Evolutionary conservation across 768 basidiomycete species (phyloP).

Genomic region (Auricularia sp.): DNA sequence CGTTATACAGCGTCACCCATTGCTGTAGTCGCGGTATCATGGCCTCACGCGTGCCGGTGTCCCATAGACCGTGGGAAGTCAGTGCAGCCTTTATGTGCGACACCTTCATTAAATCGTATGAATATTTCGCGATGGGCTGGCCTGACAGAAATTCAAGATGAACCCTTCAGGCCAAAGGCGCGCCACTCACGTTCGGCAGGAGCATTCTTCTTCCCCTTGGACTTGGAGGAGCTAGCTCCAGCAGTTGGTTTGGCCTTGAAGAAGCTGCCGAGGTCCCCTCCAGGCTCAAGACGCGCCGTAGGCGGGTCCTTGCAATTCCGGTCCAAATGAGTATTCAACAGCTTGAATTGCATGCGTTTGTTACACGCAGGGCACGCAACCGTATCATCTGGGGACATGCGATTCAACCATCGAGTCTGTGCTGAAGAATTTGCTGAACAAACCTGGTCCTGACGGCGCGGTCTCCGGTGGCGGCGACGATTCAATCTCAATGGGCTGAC

Average conservation of each 20-base stretch:
- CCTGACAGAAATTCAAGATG: not conserved
- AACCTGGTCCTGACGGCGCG: not conserved
- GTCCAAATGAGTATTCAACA: slow-evolving; percentile 61
- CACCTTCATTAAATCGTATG: slow-evolving; percentile 57
- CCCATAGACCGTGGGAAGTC: slow-evolving; percentile 37
- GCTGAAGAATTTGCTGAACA: not conserved
- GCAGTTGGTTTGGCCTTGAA: not conserved
- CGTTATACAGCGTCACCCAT: slow-evolving; percentile 62
- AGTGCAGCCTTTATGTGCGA: slow-evolving; percentile 50
- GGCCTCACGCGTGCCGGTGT: slow-evolving; percentile 40
- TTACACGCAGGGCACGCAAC: slow-evolving; percentile 58
- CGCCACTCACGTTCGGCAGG: not conserved
- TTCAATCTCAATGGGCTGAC: not conserved
- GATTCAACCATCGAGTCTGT: not conserved
- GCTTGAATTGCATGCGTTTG: slow-evolving; percentile 32
- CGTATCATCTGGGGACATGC: slow-evolving; percentile 15
- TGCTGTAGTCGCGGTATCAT: slow-evolving; percentile 51
- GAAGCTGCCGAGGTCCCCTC: not conserved
- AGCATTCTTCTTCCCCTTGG: not conserved
- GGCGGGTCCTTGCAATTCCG: slow-evolving; percentile 36
- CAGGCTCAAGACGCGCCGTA: not conserved
- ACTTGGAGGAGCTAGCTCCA: not conserved
- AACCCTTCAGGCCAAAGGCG: too few species aligned
- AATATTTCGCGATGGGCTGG: slow-evolving; percentile 35
- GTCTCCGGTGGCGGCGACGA: not conserved